Conservation (phyloP, 2,329 filamentous ascomycete species). For the Passalora sequoiae region DNA sequence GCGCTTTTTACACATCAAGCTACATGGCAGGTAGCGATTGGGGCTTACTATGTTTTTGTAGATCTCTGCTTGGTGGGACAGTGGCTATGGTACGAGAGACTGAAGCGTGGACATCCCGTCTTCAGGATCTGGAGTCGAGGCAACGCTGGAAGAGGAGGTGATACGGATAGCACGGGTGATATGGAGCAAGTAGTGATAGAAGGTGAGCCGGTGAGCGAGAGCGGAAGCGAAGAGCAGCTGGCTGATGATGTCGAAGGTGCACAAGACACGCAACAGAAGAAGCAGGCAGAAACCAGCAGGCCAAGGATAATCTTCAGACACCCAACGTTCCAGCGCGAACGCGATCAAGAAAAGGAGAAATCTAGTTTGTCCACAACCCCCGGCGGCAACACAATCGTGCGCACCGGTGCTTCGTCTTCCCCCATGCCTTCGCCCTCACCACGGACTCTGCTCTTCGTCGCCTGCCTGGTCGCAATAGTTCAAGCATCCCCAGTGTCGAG, state of each 20-base stretch:
- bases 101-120: constrained; percentile 47
- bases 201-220: constrained; percentile 23
- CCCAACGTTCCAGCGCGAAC: constrained; percentile 28
- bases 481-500: too few species aligned
- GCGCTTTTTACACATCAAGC: constrained; percentile 61
- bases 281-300: constrained; percentile 14
- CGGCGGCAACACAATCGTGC: constrained; percentile 24
- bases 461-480: constrained; percentile 42
- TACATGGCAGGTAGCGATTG: constrained; percentile 61
- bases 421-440: constrained; percentile 44
- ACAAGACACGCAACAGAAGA: constrained; percentile 8
- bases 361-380: constrained; percentile 23
- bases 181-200: constrained; percentile 32
- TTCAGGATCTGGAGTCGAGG: constrained; percentile 32
- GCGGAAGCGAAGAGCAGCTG: constrained; percentile 1
- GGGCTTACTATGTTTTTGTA: constrained; percentile 61
- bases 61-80: constrained; percentile 59
- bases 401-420: constrained; percentile 31
- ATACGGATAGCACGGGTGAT: constrained; percentile 14
- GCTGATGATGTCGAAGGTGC: constrained; percentile 13
- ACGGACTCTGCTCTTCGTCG: constrained; percentile 43
- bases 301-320: constrained; percentile 30
- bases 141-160: constrained; percentile 10
- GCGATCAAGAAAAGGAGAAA: constrained; percentile 25
- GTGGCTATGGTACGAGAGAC: constrained; percentile 61